Conservation (phyloP, 192 early-diverging fungal species). For the Spizellomyces sp. region DNA sequence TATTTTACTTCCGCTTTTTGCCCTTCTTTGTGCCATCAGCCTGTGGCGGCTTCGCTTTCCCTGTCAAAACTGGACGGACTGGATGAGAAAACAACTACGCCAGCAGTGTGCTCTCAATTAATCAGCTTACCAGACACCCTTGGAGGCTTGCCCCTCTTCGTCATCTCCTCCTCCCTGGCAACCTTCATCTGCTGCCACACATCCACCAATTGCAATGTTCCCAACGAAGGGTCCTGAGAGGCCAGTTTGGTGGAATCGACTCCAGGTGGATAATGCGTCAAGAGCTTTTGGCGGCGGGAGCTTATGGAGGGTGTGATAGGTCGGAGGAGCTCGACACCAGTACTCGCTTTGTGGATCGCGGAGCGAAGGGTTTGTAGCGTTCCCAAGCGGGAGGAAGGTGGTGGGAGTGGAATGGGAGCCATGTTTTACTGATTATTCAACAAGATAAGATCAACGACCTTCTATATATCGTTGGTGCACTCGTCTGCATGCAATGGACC, state of each 20-base stretch:
- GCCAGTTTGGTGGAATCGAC: slow-evolving; percentile 17
- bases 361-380: neutral
- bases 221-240: slow-evolving; percentile 12
- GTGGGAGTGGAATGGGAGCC: slow-evolving; percentile 4
- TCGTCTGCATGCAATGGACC: too few species aligned
- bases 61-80: too few species aligned
- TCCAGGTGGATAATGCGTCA: slow-evolving; percentile 25
- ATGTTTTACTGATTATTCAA: neutral
- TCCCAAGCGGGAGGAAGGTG: neutral
- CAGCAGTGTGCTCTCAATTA: too few species aligned
- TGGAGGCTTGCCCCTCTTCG: slow-evolving; percentile 8
- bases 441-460: too few species aligned
- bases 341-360: too few species aligned
- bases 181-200: slow-evolving; percentile 9
- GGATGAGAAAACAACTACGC: too few species aligned
- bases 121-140: slow-evolving; percentile 23
- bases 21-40: too few species aligned
- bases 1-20: too few species aligned
- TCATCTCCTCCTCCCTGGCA: slow-evolving; percentile 19
- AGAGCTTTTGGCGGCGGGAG: neutral
- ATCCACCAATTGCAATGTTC: slow-evolving; percentile 6
- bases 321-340: too few species aligned
- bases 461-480: too few species aligned
- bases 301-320: neutral
- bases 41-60: too few species aligned